These are phyloP conservation scores for Exophiala oligosperma DNA, from an alignment of 2,329 filamentous ascomycete genomes.

Conservation along the genomic window DNA sequence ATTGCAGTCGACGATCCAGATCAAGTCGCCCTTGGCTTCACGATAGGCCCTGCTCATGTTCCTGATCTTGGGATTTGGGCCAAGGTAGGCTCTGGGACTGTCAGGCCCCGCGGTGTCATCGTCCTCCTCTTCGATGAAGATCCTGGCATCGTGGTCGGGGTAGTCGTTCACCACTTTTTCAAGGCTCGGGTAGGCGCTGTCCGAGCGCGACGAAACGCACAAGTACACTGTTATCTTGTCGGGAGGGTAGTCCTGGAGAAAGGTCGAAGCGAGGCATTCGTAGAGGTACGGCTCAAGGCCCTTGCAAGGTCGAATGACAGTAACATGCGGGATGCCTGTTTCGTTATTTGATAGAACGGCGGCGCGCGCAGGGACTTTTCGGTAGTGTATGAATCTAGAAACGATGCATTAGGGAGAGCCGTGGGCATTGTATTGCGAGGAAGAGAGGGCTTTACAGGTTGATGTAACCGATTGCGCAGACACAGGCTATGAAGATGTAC, in stretches of 20 bases:
- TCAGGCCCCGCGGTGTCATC: constrained; percentile 52
- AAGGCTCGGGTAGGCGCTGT: constrained; percentile 76
- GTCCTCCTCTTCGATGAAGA: constrained; percentile 83
- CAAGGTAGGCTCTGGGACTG: constrained; percentile 57
- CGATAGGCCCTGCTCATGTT: constrained; percentile 94
- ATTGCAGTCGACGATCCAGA: constrained; percentile 97
- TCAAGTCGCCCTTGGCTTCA: constrained; percentile 80
- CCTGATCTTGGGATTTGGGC: constrained; percentile 96
- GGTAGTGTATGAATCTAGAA: constrained; percentile 56
- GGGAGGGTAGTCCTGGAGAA: constrained; percentile 76
- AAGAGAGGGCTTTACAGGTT: constrained; percentile 52
- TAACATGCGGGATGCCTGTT: constrained; percentile 71
- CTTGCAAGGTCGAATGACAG: constrained; percentile 89
- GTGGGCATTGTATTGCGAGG: no score
- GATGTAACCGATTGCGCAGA: constrained; percentile 59
- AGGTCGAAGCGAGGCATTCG: constrained; percentile 85
- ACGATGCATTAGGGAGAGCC: no score
- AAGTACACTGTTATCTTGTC: constrained; percentile 77
- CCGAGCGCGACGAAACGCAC: constrained; percentile 72
- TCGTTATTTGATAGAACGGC: constrained; percentile 39
- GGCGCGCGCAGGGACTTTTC: constrained; percentile 45
- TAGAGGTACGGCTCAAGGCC: constrained; percentile 87
- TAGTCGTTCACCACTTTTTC: constrained; percentile 72
- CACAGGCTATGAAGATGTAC: constrained; percentile 56
- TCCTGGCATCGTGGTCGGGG: constrained; percentile 65